phyloP scores from a whole-genome alignment of 768 basidiomycete genomes.

The Scleroderma citrinum region DNA sequence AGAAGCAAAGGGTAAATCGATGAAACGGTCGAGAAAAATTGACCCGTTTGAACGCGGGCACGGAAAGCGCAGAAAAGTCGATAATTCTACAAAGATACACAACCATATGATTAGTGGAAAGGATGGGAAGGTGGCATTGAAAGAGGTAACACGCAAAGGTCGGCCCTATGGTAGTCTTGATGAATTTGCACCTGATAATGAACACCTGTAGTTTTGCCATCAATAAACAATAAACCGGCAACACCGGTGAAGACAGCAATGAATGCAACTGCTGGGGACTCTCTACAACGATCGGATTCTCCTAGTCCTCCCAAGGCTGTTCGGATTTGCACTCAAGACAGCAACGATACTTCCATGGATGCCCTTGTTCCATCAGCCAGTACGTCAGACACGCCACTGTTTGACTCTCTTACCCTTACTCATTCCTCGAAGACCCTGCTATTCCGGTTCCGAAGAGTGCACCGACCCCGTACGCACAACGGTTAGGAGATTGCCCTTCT shows the following conservation, averaged over 20 bases:
- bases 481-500: not conserved
- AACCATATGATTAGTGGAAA: too few species aligned
- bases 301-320: not conserved
- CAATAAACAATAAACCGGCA: not conserved
- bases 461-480: not conserved
- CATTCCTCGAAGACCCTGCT: not conserved
- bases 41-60: constrained; percentile 50
- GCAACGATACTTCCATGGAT: not conserved
- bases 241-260: not conserved
- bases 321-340: not conserved
- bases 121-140: not conserved
- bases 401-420: not conserved
- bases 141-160: not conserved
- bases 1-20: constrained; percentile 49
- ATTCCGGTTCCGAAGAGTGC: not conserved
- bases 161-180: constrained; percentile 8
- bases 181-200: not conserved
- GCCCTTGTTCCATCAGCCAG: not conserved
- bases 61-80: constrained; percentile 43
- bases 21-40: constrained; percentile 51
- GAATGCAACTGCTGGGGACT: not conserved
- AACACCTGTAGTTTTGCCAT: not conserved
- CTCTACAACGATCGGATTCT: not conserved
- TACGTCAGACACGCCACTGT: not conserved
- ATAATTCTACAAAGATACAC: not conserved